These are phyloP conservation scores for Globisporangium recalcitrans DNA, from an alignment of 352 stramenopile species.

Conservation along the genomic window DNA sequence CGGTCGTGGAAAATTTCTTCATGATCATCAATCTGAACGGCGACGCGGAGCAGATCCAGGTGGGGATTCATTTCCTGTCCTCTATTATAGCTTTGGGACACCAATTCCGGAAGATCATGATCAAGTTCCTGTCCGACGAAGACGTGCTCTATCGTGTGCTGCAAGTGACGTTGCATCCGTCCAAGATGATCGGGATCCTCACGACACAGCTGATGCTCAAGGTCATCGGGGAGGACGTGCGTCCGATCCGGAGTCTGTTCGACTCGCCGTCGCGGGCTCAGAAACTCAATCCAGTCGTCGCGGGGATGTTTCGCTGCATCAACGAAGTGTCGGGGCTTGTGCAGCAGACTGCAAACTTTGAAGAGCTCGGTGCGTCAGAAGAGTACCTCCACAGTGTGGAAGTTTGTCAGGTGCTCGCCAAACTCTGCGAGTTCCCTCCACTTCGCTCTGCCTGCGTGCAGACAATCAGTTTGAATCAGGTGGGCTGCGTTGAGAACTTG, in stretches of 20 bases:
- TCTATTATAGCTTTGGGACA: slow-evolving; percentile 44
- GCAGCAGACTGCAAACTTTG: slow-evolving; percentile 35
- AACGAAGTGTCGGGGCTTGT: slow-evolving; percentile 37
- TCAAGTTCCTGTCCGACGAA: slow-evolving; percentile 45
- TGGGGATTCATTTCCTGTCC: slow-evolving; percentile 60
- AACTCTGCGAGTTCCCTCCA: slow-evolving; percentile 40
- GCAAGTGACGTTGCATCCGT: slow-evolving; percentile 64
- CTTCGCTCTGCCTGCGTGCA: slow-evolving; percentile 49
- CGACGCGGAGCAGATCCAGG: slow-evolving; percentile 45
- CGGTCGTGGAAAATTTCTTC: slow-evolving; percentile 46
- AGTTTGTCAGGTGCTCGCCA: slow-evolving; percentile 55
- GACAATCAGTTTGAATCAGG: slow-evolving; percentile 71
- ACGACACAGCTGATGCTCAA: slow-evolving; percentile 52
- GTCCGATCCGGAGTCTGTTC: slow-evolving; percentile 41
- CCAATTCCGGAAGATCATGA: slow-evolving; percentile 56
- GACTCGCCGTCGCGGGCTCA: slow-evolving; percentile 30
- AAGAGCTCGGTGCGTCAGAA: slow-evolving; percentile 44
- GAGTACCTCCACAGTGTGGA: slow-evolving; percentile 65
- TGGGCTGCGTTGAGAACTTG: slow-evolving; percentile 11
- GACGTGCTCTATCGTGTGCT: slow-evolving; percentile 65
- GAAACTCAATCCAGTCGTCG: slow-evolving; percentile 41
- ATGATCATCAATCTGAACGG: slow-evolving; percentile 68
- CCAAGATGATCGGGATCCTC: slow-evolving; percentile 48
- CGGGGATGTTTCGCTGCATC: slow-evolving; percentile 53
- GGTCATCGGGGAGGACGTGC: slow-evolving; percentile 55